Conservation (phyloP, 768 basidiomycete genomes). For the Hygrophorus russula region DNA sequence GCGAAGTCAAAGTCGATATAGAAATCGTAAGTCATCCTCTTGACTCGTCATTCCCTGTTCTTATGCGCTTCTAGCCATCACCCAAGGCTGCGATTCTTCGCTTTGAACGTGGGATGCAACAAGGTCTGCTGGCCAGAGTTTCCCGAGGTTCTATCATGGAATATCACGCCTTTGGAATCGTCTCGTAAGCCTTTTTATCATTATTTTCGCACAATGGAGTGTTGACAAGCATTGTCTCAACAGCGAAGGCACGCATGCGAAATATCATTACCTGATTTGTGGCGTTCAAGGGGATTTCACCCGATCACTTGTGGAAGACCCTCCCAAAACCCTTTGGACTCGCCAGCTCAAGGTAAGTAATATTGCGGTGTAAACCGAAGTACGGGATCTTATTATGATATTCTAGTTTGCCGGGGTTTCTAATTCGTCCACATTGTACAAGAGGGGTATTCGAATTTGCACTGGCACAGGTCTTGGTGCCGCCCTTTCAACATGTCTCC, state of each 20-base stretch:
- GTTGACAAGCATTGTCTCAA: background rate
- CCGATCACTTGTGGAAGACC: slow-evolving; percentile 53
- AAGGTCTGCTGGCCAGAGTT: slow-evolving; percentile 65
- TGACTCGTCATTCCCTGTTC: slow-evolving; percentile 3
- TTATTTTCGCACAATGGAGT: background rate
- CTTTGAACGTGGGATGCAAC: slow-evolving; percentile 78
- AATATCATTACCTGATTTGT: slow-evolving; percentile 73
- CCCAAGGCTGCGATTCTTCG: slow-evolving; percentile 70
- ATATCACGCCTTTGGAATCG: slow-evolving; percentile 74
- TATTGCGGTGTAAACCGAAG: slow-evolving; percentile 3
- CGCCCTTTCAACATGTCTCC: slow-evolving; percentile 68
- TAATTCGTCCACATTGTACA: slow-evolving; percentile 72
- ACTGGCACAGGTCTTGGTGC: slow-evolving; percentile 78
- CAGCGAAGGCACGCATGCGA: slow-evolving; percentile 58
- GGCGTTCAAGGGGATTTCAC: slow-evolving; percentile 82
- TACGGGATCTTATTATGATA: slow-evolving; percentile 5
- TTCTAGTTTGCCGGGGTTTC: slow-evolving; percentile 68
- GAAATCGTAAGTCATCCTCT: slow-evolving; percentile 46
- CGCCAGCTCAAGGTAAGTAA: slow-evolving; percentile 58
- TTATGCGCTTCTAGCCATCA: slow-evolving; percentile 42
- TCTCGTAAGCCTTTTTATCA: slow-evolving; percentile 37
- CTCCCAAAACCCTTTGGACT: slow-evolving; percentile 66
- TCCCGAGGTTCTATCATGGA: slow-evolving; percentile 67
- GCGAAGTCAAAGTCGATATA: slow-evolving; percentile 63
- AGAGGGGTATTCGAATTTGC: slow-evolving; percentile 69